Conservation (phyloP, 176 grass and related monocot species). For the Urochloa ruziziensis region DNA sequence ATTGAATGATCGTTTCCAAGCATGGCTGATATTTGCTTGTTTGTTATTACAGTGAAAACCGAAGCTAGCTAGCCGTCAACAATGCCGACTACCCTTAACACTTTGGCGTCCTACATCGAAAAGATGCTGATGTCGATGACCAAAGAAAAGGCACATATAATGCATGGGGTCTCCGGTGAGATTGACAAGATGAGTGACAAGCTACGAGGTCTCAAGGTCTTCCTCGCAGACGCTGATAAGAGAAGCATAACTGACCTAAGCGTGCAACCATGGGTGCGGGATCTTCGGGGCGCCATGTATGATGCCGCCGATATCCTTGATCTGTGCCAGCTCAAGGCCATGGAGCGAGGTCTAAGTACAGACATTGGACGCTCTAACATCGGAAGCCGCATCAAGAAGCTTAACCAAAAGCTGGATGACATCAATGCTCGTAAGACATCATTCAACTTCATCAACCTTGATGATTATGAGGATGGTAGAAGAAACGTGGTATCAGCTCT, state of each 20-base stretch:
- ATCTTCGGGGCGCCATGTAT: background rate
- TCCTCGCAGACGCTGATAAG: conserved; percentile 22
- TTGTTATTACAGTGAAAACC: background rate
- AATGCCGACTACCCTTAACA: conserved; percentile 17
- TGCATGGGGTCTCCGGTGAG: conserved; percentile 7
- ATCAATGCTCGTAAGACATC: background rate
- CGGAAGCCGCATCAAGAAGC: background rate
- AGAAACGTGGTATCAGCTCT: background rate
- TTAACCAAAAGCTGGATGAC: background rate
- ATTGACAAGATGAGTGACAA: conserved; percentile 7
- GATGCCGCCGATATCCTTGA: background rate
- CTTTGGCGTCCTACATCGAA: background rate
- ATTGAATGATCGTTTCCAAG: too few relatives aligned
- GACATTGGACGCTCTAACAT: background rate
- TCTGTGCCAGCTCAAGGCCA: background rate
- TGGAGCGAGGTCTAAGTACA: background rate
- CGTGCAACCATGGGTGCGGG: background rate
- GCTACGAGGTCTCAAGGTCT: background rate
- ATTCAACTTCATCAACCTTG: background rate
- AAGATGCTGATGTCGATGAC: background rate
- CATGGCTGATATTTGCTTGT: too few relatives aligned
- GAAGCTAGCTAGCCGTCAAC: background rate
- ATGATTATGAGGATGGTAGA: background rate
- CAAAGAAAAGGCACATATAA: background rate
- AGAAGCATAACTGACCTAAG: background rate